phyloP scores from a whole-genome alignment of 1,139 yeast genomes.

The Suhomyces guaymorum region DNA sequence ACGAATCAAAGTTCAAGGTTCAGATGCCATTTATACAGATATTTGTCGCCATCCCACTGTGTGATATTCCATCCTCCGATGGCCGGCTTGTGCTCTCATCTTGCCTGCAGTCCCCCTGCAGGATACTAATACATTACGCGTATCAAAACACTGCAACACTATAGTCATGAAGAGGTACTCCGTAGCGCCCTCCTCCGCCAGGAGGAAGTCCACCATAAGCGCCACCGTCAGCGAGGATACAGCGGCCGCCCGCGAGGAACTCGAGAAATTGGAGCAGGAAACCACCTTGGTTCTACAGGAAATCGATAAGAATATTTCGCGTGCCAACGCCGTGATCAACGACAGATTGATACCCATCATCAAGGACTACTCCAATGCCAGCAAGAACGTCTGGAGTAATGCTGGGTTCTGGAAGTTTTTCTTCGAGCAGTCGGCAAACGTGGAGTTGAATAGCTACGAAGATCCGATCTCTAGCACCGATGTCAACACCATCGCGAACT shows the following conservation, averaged over 20 bases:
- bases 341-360: conserved; percentile 64
- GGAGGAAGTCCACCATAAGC: conserved; percentile 34
- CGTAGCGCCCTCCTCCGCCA: conserved; percentile 41
- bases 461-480: conserved; percentile 37
- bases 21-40: too few species aligned
- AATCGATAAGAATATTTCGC: conserved; percentile 70
- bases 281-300: conserved; percentile 78
- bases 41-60: too few species aligned
- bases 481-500: conserved; percentile 21
- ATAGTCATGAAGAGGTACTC: conserved; percentile 41
- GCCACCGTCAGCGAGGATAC: conserved; percentile 19
- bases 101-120: neutral
- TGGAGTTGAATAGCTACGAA: conserved; percentile 58
- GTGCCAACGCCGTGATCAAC: conserved; percentile 62
- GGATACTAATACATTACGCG: conserved; percentile 1
- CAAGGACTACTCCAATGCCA: conserved; percentile 55
- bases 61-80: too few species aligned
- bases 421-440: conserved; percentile 75
- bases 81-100: too few species aligned
- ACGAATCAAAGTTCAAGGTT: too few species aligned
- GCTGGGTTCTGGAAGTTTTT: conserved; percentile 75
- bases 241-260: conserved; percentile 46
- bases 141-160: conserved; percentile 3
- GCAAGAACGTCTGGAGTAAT: conserved; percentile 58
- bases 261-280: conserved; percentile 72